Evolutionary conservation across 2,329 filamentous ascomycete species (phyloP).

Genomic region (Teratosphaeria destructans): DNA sequence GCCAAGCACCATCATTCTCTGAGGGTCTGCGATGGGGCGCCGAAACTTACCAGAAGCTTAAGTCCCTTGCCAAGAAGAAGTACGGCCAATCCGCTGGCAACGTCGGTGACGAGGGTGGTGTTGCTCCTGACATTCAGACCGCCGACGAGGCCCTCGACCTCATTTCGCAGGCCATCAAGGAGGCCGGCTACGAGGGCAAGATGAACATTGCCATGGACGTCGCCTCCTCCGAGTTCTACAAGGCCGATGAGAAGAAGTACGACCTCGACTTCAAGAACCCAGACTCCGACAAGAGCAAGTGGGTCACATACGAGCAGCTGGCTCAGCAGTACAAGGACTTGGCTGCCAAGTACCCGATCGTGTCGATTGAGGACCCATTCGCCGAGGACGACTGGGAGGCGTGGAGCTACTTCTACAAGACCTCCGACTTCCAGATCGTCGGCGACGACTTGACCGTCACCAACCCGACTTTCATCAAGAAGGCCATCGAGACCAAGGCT

Average conservation of each 20-base stretch:
- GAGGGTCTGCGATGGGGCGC: slow-evolving; percentile 94
- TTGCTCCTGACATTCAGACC: slow-evolving; percentile 96
- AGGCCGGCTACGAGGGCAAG: slow-evolving; percentile 90
- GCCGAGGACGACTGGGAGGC: slow-evolving; percentile 99
- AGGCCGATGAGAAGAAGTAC: slow-evolving; percentile 92
- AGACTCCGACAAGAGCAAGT: slow-evolving; percentile 88
- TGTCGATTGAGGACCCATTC: slow-evolving; percentile 98
- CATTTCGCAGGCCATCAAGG: slow-evolving; percentile 86
- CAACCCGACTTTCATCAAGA: slow-evolving; percentile 98
- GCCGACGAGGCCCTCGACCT: slow-evolving; percentile 93
- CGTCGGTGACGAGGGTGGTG: slow-evolving; percentile 98
- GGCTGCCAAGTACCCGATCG: slow-evolving; percentile 91
- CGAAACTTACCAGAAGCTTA: slow-evolving; percentile 97
- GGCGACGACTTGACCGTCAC: slow-evolving; percentile 98
- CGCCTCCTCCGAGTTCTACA: slow-evolving; percentile 99
- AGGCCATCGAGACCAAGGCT: slow-evolving; percentile 97
- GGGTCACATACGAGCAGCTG: slow-evolving; percentile 97
- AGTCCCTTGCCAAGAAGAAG: slow-evolving; percentile 95
- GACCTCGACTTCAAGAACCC: slow-evolving; percentile 99
- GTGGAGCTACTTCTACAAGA: slow-evolving; percentile 99
- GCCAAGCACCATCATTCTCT: slow-evolving; percentile 76
- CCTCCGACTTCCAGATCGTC: slow-evolving; percentile 94
- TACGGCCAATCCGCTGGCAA: slow-evolving; percentile 98
- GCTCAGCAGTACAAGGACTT: slow-evolving; percentile 83
- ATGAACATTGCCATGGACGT: slow-evolving; percentile 99